Evolutionary conservation across 352 stramenopile species (phyloP).

Genomic region (Globisporangium alternatum): DNA sequence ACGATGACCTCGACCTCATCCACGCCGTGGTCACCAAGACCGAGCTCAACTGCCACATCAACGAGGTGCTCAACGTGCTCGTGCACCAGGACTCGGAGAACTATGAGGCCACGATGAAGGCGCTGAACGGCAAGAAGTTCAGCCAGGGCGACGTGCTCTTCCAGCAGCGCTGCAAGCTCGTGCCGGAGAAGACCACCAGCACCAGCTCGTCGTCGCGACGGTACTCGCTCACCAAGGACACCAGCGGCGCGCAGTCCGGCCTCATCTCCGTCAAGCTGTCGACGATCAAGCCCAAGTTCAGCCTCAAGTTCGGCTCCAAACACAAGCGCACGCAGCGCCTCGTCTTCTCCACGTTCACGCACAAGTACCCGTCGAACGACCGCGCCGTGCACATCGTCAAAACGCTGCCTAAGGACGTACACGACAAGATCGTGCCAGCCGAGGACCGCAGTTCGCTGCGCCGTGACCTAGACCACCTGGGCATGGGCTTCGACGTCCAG

Average conservation of each 20-base stretch:
- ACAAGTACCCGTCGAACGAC: constrained; percentile 36
- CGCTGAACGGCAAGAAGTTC: constrained; percentile 49
- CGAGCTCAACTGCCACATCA: constrained; percentile 53
- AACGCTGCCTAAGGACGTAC: constrained; percentile 48
- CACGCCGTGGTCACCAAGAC: constrained; percentile 47
- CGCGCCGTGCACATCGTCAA: constrained; percentile 64
- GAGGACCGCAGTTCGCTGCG: constrained; percentile 39
- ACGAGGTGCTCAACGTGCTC: constrained; percentile 60
- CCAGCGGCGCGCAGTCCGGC: constrained; percentile 19
- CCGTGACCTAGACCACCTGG: constrained; percentile 46
- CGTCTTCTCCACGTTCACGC: constrained; percentile 40
- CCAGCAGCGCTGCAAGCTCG: constrained; percentile 35
- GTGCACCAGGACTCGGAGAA: constrained; percentile 34
- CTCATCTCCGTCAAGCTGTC: constrained; percentile 36
- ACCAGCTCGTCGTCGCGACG: background rate
- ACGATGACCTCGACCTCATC: constrained; percentile 42
- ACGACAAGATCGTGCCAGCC: constrained; percentile 32
- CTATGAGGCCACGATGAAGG: constrained; percentile 47
- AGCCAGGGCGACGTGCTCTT: constrained; percentile 44
- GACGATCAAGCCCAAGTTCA: constrained; percentile 31
- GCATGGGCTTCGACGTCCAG: constrained; percentile 50
- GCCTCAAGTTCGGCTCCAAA: constrained; percentile 25
- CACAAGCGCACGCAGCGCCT: constrained; percentile 54
- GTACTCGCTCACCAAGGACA: constrained; percentile 1
- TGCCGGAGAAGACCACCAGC: constrained; percentile 5